phyloP scores from a whole-genome alignment of 164 flowering plant genomes.

The Berberis vulgaris region DNA sequence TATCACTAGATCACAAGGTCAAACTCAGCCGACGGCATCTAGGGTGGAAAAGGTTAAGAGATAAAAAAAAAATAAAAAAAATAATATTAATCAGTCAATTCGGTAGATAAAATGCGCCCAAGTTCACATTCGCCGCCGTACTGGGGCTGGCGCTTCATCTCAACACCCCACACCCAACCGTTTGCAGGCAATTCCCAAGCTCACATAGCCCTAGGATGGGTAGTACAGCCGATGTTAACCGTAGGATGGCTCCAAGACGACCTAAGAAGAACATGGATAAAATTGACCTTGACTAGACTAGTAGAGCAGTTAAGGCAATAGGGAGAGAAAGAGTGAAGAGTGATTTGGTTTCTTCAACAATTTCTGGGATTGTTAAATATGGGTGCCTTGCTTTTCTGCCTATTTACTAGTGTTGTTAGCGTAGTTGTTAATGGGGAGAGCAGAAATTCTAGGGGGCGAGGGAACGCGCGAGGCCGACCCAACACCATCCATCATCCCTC shows the following conservation, averaged over 20 bases:
- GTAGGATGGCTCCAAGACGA: constrained; percentile 63
- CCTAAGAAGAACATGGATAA: constrained; percentile 87
- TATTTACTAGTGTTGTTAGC: neutral
- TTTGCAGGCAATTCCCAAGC: constrained; percentile 94
- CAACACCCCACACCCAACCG: constrained; percentile 84
- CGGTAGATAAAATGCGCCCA: constrained; percentile 80
- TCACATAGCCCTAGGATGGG: constrained; percentile 90
- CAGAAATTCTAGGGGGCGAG: constrained; percentile 13
- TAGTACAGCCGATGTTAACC: constrained; percentile 60
- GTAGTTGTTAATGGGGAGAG: constrained; percentile 14
- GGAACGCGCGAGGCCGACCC: no score
- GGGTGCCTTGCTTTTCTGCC: neutral
- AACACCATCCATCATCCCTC: no score
- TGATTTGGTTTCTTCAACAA: constrained; percentile 35
- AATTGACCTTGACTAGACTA: constrained; percentile 67
- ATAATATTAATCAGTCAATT: no score
- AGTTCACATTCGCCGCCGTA: constrained; percentile 79
- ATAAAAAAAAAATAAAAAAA: no score
- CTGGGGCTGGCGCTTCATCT: constrained; percentile 76
- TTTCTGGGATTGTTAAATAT: constrained; percentile 23
- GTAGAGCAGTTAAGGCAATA: constrained; percentile 57
- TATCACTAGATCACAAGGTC: no score
- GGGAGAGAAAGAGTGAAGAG: constrained; percentile 69
- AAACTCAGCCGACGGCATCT: no score
- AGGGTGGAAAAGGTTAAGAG: no score